Conservation (phyloP, 345 rosid genomes). For the Firmiana major region DNA sequence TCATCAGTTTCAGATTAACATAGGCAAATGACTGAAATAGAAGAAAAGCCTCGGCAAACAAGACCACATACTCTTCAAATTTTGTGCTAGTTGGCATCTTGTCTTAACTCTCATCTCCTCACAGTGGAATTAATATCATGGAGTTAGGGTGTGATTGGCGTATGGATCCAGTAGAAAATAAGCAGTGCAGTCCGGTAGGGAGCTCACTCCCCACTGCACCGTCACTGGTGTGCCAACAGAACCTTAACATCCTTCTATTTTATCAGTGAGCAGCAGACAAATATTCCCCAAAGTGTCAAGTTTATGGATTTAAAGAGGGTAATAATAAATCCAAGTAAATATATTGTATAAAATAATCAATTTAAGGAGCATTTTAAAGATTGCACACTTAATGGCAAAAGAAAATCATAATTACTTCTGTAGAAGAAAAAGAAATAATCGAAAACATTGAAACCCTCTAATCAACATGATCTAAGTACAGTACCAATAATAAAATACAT, state of each 20-base stretch:
- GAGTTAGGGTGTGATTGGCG: not conserved
- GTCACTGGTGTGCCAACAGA: not conserved
- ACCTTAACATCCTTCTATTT: not conserved
- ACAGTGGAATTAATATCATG: not conserved
- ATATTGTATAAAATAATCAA: not conserved
- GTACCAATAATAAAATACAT: not conserved
- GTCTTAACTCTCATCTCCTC: not conserved
- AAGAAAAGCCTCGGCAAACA: not conserved
- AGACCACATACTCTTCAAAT: not conserved
- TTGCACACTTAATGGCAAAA: not conserved
- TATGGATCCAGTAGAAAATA: not conserved
- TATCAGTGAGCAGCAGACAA: not conserved
- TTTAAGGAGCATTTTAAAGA: not conserved
- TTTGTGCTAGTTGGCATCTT: not conserved
- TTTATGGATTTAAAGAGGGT: constrained; percentile 5
- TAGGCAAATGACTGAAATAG: not conserved
- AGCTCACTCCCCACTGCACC: not conserved
- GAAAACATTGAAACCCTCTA: constrained; percentile 1
- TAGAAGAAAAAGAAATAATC: not conserved
- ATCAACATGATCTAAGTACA: not conserved
- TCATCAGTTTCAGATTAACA: not conserved
- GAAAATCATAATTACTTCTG: not conserved
- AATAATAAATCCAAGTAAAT: not conserved
- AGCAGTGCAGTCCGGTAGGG: not conserved
- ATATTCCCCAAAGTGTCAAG: not conserved